A percentile compares a stretch with the other conserved stretches of the same genome.
Conservation (phyloP, 2,329 filamentous ascomycete species). For the Colletotrichum australisinense region DNA sequence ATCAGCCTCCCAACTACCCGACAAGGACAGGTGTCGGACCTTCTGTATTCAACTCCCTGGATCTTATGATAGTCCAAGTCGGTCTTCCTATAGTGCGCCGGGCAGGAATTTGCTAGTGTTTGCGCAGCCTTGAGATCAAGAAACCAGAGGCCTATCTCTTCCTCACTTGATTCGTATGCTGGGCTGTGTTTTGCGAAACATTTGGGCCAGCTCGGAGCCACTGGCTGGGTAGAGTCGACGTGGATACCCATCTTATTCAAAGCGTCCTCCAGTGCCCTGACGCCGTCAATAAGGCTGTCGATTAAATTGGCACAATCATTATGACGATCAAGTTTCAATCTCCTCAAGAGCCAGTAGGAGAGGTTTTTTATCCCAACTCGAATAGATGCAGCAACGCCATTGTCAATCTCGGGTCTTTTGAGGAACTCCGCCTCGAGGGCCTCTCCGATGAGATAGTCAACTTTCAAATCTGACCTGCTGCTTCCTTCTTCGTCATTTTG, state of each 20-base stretch:
- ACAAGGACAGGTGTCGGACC: not conserved
- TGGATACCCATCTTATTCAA: not conserved
- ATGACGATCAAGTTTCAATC: rapidly evolving
- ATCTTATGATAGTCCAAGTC: no score
- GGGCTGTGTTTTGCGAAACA: rapidly evolving
- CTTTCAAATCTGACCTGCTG: not conserved
- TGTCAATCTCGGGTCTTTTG: not conserved
- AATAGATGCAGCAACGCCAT: not conserved
- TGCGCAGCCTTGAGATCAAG: no score
- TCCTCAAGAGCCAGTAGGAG: rapidly evolving
- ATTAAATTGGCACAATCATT: no score
- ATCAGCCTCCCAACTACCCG: not conserved
- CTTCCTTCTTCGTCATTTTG: not conserved
- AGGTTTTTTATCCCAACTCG: not conserved
- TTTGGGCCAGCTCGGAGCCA: not conserved
- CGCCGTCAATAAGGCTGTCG: not conserved
- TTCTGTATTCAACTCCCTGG: no score
- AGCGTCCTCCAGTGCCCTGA: not conserved
- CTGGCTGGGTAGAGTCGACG: not conserved
- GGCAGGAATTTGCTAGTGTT: no score
- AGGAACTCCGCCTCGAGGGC: not conserved
- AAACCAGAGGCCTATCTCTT: no score
- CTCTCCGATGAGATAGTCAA: not conserved
- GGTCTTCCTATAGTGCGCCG: no score
- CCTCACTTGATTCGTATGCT: rapidly evolving